Evolutionary conservation across 805 yeast species (phyloP).

Genomic region (Yarrowia sp.): DNA sequence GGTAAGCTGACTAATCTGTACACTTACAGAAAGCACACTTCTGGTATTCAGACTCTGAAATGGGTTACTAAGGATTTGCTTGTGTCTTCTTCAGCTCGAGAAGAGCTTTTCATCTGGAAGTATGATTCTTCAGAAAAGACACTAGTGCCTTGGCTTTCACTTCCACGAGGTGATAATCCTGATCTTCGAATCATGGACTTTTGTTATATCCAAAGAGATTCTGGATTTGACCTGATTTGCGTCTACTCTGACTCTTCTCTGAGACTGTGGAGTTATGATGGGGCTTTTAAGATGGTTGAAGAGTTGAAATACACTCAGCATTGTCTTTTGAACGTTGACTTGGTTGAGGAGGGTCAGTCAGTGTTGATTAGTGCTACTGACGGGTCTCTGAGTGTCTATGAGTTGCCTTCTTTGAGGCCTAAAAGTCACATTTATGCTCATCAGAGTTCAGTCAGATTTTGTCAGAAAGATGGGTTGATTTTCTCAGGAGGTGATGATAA

Average conservation of each 20-base stretch:
- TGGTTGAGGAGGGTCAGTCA: constrained; percentile 41
- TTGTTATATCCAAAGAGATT: constrained; percentile 43
- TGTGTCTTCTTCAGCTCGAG: constrained; percentile 67
- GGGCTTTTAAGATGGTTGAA: constrained; percentile 46
- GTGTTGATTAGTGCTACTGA: constrained; percentile 71
- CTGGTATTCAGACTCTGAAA: constrained; percentile 80
- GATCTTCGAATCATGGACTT: constrained; percentile 92
- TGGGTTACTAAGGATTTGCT: constrained; percentile 40
- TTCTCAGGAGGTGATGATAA: constrained; percentile 94
- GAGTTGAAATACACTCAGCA: constrained; percentile 63
- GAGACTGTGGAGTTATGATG: constrained; percentile 53
- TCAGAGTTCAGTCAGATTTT: constrained; percentile 80
- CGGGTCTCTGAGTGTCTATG: constrained; percentile 69
- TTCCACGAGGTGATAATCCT: constrained; percentile 63
- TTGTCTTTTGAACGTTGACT: constrained; percentile 61
- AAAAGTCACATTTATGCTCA: constrained; percentile 44
- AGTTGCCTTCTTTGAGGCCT: constrained; percentile 31
- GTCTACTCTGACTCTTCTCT: constrained; percentile 86
- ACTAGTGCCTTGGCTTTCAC: constrained; percentile 49
- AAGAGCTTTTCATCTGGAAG: constrained; percentile 83
- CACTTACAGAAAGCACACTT: constrained; percentile 76
- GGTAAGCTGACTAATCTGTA: constrained; percentile 52
- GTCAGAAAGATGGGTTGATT: constrained; percentile 37
- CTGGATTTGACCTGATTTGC: constrained; percentile 52
- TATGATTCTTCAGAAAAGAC: constrained; percentile 41